Percentiles rank a stretch among this genome's conserved stretches.
These are phyloP conservation scores for Starmerella ratchasimensis DNA, from an alignment of 805 yeast genomes.

Conservation along the genomic window DNA sequence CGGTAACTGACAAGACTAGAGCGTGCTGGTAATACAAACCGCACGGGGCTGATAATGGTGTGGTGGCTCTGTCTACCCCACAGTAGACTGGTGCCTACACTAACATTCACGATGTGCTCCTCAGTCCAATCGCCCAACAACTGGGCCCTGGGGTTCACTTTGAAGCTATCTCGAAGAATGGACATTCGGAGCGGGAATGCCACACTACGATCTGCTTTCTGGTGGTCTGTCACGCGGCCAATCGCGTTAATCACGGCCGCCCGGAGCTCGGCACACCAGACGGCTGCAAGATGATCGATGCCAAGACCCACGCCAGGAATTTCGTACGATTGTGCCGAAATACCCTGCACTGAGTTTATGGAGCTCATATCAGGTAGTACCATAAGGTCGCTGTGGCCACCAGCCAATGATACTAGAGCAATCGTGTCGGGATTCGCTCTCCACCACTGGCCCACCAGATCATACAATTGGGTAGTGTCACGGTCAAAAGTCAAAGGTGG, in stretches of 20 bases:
- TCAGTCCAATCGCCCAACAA: background rate
- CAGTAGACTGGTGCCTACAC: slow-evolving; percentile 5
- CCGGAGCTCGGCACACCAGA: slow-evolving; percentile 89
- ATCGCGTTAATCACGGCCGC: slow-evolving; percentile 45
- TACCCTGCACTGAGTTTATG: slow-evolving; percentile 61
- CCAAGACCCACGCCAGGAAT: slow-evolving; percentile 90
- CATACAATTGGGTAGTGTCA: slow-evolving; percentile 61
- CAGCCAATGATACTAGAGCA: slow-evolving; percentile 72
- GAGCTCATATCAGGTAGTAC: slow-evolving; percentile 86
- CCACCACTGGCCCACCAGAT: slow-evolving; percentile 72
- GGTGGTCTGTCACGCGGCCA: slow-evolving; percentile 43
- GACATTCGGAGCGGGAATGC: slow-evolving; percentile 44
- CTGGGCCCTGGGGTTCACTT: background rate
- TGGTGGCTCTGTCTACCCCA: background rate
- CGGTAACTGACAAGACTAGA: slow-evolving; percentile 18
- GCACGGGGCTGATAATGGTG: slow-evolving; percentile 2
- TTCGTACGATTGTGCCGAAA: slow-evolving; percentile 71
- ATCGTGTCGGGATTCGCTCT: slow-evolving; percentile 37
- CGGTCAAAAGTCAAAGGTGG: slow-evolving; percentile 92
- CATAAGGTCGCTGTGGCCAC: slow-evolving; percentile 65
- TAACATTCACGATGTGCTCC: background rate
- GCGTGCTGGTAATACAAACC: slow-evolving; percentile 12
- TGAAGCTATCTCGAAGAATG: slow-evolving; percentile 5
- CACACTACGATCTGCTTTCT: slow-evolving; percentile 34
- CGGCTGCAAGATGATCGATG: slow-evolving; percentile 85